Evolutionary conservation across 768 basidiomycete genomes (phyloP), one percentile per base, ranked within the genome.

Genomic region (Rhodosporidiobolus odoratus): DNA sequence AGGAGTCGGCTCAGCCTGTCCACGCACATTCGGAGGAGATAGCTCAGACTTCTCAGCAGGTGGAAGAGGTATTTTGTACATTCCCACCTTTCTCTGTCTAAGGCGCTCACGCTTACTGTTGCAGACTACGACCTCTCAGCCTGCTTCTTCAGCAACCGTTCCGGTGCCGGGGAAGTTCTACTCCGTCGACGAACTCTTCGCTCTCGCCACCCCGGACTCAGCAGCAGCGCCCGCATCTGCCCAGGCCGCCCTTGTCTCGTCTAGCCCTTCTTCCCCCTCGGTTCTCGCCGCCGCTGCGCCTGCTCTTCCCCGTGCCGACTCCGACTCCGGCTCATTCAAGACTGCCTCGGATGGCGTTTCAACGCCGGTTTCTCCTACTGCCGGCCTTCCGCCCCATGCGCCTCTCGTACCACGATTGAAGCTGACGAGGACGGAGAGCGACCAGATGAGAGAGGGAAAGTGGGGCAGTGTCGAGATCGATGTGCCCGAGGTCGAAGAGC

Each of bases 151-250:
- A 21, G n/a, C 41, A 0, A 53, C 62, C 10, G 52, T 41, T 1
- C 37, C 43, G 15, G 52, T 41, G 0, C 37, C 43, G 12, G 50
- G 58, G 2, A 30, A 58, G 17, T 65, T 70, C 58, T 70, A 70
- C 43, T 65, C 69, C 1, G 69, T 70, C 23, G 69, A 70, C 58
- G 69, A 71, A 47, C 56, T 65, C 60, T 71, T 71, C 30, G 69
- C 59, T 4, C 56, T 61, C 64, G 69, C 64, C n/a, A n/a, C n/a
- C n/a, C n/a, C n/a, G n/a, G n/a, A n/a, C n/a, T n/a, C n/a, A n/a
- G n/a, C n/a, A n/a, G n/a, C n/a, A 4, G n/a, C 61, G 4, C 2
- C 19, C 32, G 2, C 45, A 23, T 8, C 48, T n/a, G 54, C 34
- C 23, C n/a, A 5, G 8, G 6, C 54, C 12, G 23, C 54, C 17